Percentiles rank a stretch among this genome's conserved stretches.
Evolutionary conservation across 192 early-diverging fungal species (phyloP).

Genomic region (Dimargaris verticillata): DNA sequence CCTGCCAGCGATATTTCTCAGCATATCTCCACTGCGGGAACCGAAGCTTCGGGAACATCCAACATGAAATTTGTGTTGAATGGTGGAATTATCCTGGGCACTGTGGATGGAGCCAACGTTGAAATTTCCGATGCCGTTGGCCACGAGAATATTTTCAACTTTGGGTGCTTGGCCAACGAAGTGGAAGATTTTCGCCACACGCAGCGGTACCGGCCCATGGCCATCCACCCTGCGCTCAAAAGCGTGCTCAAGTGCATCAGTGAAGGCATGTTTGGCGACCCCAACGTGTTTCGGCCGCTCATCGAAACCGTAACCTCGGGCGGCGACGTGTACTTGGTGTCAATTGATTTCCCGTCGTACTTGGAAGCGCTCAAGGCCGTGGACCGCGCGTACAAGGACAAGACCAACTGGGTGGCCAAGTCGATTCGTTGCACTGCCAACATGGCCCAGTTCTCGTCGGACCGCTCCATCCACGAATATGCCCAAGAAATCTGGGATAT

Average conservation of each 20-base stretch:
- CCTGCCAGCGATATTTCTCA: conserved; percentile 98
- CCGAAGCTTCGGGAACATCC: conserved; percentile 95
- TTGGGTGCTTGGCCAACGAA: conserved; percentile 78
- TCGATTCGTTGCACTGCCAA: conserved; percentile 76
- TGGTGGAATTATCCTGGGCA: conserved; percentile 94
- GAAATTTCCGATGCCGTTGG: conserved; percentile 96
- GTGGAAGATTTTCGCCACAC: conserved; percentile 90
- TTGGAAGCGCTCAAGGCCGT: conserved; percentile 53
- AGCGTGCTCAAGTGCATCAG: conserved; percentile 68
- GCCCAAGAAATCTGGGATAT: conserved; percentile 84
- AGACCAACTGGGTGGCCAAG: conserved; percentile 69
- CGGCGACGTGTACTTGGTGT: conserved; percentile 77
- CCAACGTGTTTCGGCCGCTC: conserved; percentile 56
- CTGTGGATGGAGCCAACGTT: conserved; percentile 96
- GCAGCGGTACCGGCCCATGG: conserved; percentile 62
- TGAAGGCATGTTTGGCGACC: conserved; percentile 64
- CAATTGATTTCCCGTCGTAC: conserved; percentile 75
- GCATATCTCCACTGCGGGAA: conserved; percentile 98
- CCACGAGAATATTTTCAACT: conserved; percentile 94
- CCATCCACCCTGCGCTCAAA: conserved; percentile 65
- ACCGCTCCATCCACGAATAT: conserved; percentile 82
- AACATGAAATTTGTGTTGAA: conserved; percentile 99
- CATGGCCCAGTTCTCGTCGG: conserved; percentile 91
- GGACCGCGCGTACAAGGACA: conserved; percentile 75
- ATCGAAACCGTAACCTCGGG: conserved; percentile 65